phyloP scores from a whole-genome alignment of 805 yeast genomes.

The Metschnikowia gelsemii region DNA sequence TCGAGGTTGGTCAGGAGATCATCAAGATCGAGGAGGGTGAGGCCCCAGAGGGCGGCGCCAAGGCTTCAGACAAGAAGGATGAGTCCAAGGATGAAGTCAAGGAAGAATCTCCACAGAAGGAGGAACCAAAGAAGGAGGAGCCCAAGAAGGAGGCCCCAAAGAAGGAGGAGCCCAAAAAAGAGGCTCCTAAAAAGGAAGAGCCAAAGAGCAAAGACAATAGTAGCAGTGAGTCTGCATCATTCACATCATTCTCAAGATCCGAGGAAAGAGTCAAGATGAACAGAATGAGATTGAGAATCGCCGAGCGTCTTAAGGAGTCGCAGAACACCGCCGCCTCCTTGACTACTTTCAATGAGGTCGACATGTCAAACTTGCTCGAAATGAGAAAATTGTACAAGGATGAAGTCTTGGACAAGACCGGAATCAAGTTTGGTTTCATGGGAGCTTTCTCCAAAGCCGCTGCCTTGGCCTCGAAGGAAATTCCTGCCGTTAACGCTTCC shows the following conservation, averaged over 20 bases:
- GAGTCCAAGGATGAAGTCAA: background rate
- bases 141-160: slow-evolving; percentile 16
- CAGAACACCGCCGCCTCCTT: slow-evolving; percentile 98
- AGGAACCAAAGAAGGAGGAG: slow-evolving; percentile 24
- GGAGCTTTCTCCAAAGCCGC: slow-evolving; percentile 96
- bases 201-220: slow-evolving; percentile 16
- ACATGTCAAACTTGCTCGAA: slow-evolving; percentile 87
- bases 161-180: slow-evolving; percentile 20
- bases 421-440: slow-evolving; percentile 97
- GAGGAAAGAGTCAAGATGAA: slow-evolving; percentile 97
- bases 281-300: slow-evolving; percentile 98
- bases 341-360: slow-evolving; percentile 97
- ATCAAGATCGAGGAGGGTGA: slow-evolving; percentile 74
- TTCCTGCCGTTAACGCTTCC: slow-evolving; percentile 93
- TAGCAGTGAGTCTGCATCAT: slow-evolving; percentile 27
- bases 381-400: slow-evolving; percentile 97
- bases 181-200: slow-evolving; percentile 30
- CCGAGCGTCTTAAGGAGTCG: slow-evolving; percentile 98
- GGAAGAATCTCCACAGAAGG: slow-evolving; percentile 21
- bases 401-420: slow-evolving; percentile 89
- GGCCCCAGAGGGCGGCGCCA: slow-evolving; percentile 30
- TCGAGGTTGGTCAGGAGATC: slow-evolving; percentile 91
- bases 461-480: slow-evolving; percentile 87
- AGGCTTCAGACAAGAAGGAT: slow-evolving; percentile 23
- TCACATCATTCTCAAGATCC: slow-evolving; percentile 64